Conservation (phyloP, 306 rosid species). For the Castanospermum australe region DNA sequence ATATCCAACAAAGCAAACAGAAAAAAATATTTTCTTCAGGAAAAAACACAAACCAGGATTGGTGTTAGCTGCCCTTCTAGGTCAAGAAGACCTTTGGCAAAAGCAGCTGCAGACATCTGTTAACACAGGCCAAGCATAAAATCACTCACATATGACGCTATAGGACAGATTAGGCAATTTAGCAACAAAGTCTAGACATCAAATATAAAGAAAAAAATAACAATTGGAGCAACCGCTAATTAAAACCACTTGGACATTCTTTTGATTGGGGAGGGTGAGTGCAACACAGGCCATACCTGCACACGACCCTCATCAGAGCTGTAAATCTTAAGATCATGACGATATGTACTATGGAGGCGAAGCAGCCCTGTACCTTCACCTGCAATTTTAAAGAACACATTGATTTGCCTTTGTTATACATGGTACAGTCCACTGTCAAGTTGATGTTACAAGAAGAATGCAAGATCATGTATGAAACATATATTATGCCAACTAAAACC, state of each 20-base stretch:
- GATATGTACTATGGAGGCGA: slow-evolving; percentile 96
- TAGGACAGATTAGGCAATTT: neutral
- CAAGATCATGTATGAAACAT: slow-evolving; percentile 12
- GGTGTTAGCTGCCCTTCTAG: slow-evolving; percentile 97
- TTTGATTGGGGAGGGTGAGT: neutral
- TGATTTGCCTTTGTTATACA: slow-evolving; percentile 10
- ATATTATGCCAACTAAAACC: neutral
- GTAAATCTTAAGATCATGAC: slow-evolving; percentile 95
- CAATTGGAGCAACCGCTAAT: neutral
- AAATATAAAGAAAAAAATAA: slow-evolving; percentile 6
- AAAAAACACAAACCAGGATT: slow-evolving; percentile 68
- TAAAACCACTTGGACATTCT: slow-evolving; percentile 1
- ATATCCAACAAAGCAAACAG: slow-evolving; percentile 24
- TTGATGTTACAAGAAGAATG: slow-evolving; percentile 18
- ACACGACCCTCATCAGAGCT: slow-evolving; percentile 99
- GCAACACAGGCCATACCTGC: slow-evolving; percentile 59
- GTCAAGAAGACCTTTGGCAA: slow-evolving; percentile 98
- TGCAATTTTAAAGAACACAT: slow-evolving; percentile 35
- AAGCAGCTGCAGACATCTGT: slow-evolving; percentile 99
- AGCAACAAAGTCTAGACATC: slow-evolving; percentile 23
- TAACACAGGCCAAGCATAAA: slow-evolving; percentile 28
- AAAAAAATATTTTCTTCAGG: slow-evolving; percentile 21
- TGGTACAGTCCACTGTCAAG: slow-evolving; percentile 4
- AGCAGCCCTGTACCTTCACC: slow-evolving; percentile 98
- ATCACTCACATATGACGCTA: slow-evolving; percentile 21